Conservation (phyloP, 768 basidiomycete species). For the Panus rudis region DNA sequence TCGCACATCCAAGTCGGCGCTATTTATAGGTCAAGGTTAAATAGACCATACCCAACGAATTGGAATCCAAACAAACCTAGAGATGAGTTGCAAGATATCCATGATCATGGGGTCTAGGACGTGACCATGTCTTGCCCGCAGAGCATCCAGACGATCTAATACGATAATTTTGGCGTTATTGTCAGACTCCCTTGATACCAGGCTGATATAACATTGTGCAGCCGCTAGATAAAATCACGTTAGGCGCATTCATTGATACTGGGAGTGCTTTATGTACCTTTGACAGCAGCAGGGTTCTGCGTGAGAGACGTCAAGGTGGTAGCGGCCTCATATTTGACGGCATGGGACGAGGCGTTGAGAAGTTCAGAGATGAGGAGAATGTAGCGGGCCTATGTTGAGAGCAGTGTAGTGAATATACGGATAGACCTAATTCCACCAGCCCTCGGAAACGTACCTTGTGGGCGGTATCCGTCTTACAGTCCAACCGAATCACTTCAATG, state of each 20-base stretch:
- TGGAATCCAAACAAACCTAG: slow-evolving; percentile 42
- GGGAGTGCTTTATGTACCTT: slow-evolving; percentile 47
- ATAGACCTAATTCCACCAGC: too few species aligned
- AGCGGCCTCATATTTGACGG: slow-evolving; percentile 97
- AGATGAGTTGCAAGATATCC: slow-evolving; percentile 89
- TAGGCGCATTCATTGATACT: not conserved
- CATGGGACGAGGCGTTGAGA: slow-evolving; percentile 81
- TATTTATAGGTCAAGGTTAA: slow-evolving; percentile 21
- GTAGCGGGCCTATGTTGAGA: slow-evolving; percentile 69
- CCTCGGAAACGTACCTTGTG: slow-evolving; percentile 54
- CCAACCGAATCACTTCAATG: slow-evolving; percentile 87
- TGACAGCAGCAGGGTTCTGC: slow-evolving; percentile 92
- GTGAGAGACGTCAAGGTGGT: slow-evolving; percentile 91
- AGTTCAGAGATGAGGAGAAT: slow-evolving; percentile 92
- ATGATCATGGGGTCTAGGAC: slow-evolving; percentile 89
- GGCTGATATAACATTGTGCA: slow-evolving; percentile 79
- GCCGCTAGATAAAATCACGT: slow-evolving; percentile 48
- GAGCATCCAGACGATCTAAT: slow-evolving; percentile 77
- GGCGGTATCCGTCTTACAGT: slow-evolving; percentile 79
- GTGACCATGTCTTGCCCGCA: slow-evolving; percentile 80
- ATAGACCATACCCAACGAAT: not conserved
- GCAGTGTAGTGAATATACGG: too few species aligned
- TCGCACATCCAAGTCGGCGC: slow-evolving; percentile 94
- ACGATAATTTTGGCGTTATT: slow-evolving; percentile 99
- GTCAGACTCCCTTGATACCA: slow-evolving; percentile 93